A percentile compares a stretch with the other conserved stretches of the same genome.
Evolutionary conservation across 768 basidiomycete genomes (phyloP).

Genomic region (Lentinula lateritia): DNA sequence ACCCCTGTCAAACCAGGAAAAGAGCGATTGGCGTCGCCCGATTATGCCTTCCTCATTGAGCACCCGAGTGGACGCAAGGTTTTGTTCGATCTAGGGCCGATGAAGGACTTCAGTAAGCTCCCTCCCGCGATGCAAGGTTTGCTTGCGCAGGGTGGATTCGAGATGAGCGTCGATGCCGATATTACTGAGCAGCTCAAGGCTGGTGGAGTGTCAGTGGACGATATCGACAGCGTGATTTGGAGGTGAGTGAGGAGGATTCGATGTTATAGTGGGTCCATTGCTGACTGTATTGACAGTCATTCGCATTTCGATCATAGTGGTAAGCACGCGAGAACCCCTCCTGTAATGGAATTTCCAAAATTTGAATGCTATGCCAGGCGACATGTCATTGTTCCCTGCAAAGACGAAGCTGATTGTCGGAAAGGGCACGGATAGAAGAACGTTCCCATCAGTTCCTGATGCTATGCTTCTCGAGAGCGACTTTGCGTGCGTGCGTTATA

Average conservation of each 20-base stretch:
- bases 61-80: conserved; percentile 8
- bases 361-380: conserved; percentile 4
- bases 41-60: conserved; percentile 17
- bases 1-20: conserved; percentile 12
- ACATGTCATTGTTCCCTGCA: conserved; percentile 15
- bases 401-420: conserved; percentile 14
- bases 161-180: conserved; percentile 9
- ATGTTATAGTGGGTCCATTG: neutral
- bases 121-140: conserved; percentile 7
- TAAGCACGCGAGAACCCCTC: neutral
- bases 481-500: conserved; percentile 7
- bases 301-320: conserved; percentile 16
- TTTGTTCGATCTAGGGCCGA: conserved; percentile 16
- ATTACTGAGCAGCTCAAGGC: conserved; percentile 11
- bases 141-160: neutral
- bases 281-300: conserved; percentile 7
- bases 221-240: conserved; percentile 16
- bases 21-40: conserved; percentile 7
- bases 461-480: conserved; percentile 12
- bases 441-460: conserved; percentile 5
- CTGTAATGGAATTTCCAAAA: neutral
- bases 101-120: conserved; percentile 12
- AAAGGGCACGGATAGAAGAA: conserved; percentile 1
- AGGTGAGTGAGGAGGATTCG: conserved; percentile 5
- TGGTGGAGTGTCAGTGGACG: conserved; percentile 9